Conservation (phyloP, 1,284 basidiomycete genomes). For the Tilletia setariae region DNA sequence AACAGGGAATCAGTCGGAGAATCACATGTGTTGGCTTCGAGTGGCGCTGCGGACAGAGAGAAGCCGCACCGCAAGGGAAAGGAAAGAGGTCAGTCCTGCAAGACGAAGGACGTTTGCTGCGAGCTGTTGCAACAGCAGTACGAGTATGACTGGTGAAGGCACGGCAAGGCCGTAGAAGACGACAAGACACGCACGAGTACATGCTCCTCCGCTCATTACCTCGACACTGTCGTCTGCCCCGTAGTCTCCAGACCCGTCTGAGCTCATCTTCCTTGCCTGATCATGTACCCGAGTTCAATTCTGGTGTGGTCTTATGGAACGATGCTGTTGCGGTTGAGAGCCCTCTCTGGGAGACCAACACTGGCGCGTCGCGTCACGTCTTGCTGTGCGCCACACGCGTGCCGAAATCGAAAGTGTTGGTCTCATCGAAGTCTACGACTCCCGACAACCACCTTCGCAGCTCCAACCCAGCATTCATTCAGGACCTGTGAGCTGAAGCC, state of each 20-base stretch:
- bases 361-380: not conserved
- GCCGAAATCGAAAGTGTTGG: not conserved
- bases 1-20: conserved; percentile 7
- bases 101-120: not conserved
- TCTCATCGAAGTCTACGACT: not conserved
- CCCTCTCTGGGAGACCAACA: too few species aligned
- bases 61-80: not conserved
- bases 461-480: too few species aligned
- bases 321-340: not conserved
- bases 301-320: not conserved
- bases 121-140: not conserved
- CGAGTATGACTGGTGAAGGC: not conserved
- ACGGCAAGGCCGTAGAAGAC: not conserved
- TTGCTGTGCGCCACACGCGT: not conserved
- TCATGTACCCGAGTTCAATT: not conserved
- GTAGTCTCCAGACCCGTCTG: not conserved
- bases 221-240: not conserved
- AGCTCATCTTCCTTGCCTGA: not conserved
- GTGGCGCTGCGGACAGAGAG: not conserved
- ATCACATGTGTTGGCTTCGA: not conserved
- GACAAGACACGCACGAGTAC: not conserved
- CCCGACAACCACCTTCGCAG: too few species aligned
- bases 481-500: too few species aligned
- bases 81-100: not conserved
- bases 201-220: conserved; percentile 8